Conservation (phyloP, 2,329 filamentous ascomycete species). For the Ophiostoma angusticollis region DNA sequence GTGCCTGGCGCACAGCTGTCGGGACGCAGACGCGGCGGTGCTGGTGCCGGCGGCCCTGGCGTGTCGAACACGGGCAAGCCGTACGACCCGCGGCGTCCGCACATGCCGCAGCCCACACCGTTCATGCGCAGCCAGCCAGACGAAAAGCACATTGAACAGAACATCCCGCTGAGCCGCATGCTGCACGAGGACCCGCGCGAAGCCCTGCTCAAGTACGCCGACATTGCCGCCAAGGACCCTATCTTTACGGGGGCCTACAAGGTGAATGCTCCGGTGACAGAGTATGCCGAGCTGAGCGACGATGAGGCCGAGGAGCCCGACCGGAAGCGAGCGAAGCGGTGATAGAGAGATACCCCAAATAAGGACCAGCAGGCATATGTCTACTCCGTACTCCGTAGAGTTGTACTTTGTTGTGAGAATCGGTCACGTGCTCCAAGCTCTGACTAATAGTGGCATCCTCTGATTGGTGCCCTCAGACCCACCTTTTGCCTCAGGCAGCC, state of each 20-base stretch:
- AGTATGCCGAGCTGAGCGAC: conserved; percentile 82
- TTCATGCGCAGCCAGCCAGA: conserved; percentile 87
- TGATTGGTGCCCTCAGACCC: no score
- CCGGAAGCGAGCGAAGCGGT: conserved; percentile 49
- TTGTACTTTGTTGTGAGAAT: no score
- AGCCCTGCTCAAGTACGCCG: conserved; percentile 87
- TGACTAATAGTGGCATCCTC: no score
- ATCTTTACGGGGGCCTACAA: conserved; percentile 92
- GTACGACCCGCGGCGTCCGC: conserved; percentile 69
- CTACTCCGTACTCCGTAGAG: background rate
- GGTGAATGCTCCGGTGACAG: conserved; percentile 78
- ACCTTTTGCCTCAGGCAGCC: conserved; percentile 7
- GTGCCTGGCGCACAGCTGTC: conserved; percentile 49
- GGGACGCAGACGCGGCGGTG: conserved; percentile 26
- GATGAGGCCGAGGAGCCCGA: conserved; percentile 59
- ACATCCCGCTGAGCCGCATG: conserved; percentile 84
- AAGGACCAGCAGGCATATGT: background rate
- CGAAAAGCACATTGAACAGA: conserved; percentile 74
- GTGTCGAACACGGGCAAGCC: conserved; percentile 67
- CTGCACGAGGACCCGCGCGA: conserved; percentile 92
- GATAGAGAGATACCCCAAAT: background rate
- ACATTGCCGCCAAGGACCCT: conserved; percentile 83
- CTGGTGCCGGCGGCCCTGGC: conserved; percentile 51
- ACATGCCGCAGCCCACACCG: conserved; percentile 71
- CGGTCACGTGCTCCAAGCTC: no score